Evolutionary conservation across 73 alveolate species (phyloP).

Genomic region (Tetrahymena elliotti): DNA sequence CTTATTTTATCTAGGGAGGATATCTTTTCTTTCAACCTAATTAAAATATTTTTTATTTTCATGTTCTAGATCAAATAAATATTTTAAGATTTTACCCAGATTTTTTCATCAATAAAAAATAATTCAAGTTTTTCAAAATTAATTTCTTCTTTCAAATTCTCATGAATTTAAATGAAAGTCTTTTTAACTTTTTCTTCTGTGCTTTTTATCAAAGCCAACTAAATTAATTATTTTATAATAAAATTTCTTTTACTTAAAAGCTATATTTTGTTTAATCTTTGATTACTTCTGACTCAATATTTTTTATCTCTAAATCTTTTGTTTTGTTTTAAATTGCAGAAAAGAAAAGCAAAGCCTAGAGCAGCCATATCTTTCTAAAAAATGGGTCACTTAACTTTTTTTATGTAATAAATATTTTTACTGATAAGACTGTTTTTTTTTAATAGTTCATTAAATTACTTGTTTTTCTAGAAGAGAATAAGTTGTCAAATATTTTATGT

Average conservation of each 20-base stretch:
- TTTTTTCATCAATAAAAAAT: not conserved
- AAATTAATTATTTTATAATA: not conserved
- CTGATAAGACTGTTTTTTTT: not conserved
- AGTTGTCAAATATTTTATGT: not conserved
- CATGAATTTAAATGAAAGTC: not conserved
- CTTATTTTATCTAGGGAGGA: not conserved
- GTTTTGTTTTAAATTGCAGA: not conserved
- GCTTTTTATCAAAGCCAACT: not conserved
- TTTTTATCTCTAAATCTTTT: not conserved
- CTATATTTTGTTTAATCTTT: not conserved
- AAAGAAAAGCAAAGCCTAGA: not conserved
- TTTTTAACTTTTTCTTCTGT: not conserved
- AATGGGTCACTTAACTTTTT: not conserved
- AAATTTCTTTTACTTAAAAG: not conserved
- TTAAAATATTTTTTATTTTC: not conserved
- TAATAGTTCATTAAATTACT: not conserved
- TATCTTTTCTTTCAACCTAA: not conserved
- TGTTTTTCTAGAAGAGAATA: not conserved
- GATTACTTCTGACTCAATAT: not conserved
- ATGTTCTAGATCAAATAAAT: not conserved
- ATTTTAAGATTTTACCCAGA: not conserved
- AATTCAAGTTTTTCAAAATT: not conserved
- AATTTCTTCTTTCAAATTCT: not conserved
- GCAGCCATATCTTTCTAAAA: not conserved
- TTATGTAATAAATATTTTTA: not conserved